Evolutionary conservation across 192 early-diverging fungal genomes (phyloP), one percentile per base, ranked within the genome.

Genomic region (Linnemannia schmuckeri): DNA sequence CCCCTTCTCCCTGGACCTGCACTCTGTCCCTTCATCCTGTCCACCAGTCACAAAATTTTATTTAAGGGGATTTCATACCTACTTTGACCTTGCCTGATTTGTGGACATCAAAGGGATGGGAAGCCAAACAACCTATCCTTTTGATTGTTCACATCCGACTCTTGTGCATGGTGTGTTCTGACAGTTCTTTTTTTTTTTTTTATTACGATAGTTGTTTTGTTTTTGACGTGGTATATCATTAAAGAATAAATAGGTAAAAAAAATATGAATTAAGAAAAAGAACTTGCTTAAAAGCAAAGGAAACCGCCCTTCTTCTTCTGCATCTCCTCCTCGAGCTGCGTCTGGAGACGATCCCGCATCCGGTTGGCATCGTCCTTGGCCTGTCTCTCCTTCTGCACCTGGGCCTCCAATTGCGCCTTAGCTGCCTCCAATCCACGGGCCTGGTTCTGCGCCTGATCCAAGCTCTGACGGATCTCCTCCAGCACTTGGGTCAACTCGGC

Each of bases 231-330:
- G 49, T 75, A 75, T 75, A 75, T 18, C 12, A 24, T 46, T 55
- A 52, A 38, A 54, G 17, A 27, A 15, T 40, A 55, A 55, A 40
- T 75, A 72, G 41, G 5, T 24, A 10, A 41, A 4, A 41, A 4
- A 27, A 13, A 2, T 24, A 8, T 46, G 52, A 61, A 41, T n/a
- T n/a, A n/a, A 24, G n/a, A 41, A 7, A n/a, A 24, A 42, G 49
- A 22, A 52, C 49, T 18, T 30, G 13, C 42, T 63, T 81, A 86
- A 30, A 86, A 86, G 75, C 83, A 86, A 35, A 80, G 54, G 75
- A 86, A 86, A 66, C 61, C 61, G 7, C 83, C 79, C 79, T 86
- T 86, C 83, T 86, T 86, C 83, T 86, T 86, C 71, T 77, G 74
- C 79, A 63, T 86, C 78, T 76, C 83, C 35, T 76, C 79, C 27